Evolutionary conservation across 2,329 filamentous ascomycete genomes (phyloP), one percentile per base, ranked within the genome.

Genomic region (Ilyonectria robusta): DNA sequence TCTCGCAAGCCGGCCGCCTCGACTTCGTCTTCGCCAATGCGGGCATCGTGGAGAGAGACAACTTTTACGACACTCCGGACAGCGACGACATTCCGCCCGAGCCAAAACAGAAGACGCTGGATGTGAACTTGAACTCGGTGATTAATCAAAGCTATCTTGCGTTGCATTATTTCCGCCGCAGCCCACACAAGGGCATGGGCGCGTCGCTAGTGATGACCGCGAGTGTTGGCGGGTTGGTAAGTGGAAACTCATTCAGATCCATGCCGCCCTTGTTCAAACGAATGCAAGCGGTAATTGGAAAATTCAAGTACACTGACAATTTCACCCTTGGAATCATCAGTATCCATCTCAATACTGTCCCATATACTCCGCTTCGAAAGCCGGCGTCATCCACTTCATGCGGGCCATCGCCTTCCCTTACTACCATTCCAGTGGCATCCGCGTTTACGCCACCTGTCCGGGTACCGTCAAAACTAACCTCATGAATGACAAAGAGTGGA

Each of bases 111-210:
- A 61, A 73, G n/a, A 74, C 64, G 26, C 68, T 80, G 50, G 75
- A 79, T 56, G 71, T 79, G 59, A 77, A 82, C 65, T 68, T 82
- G 17, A 82, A 81, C 42, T 77, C 78, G 0, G 79, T 81, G 6
- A 69, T 82, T 8, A 78, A 78, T 23, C 81, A 81, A 15, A 76
- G 75, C 7, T 81, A 83, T 64, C 78, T 84, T 4, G 82, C 82
- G 3, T 72, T 80, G 51, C 81, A 84, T 67, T 84, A 84, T 67
- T 83, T 84, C 69, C 74, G 78, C 29, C 62, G 74, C 17, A 76
- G 70, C 37, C 64, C 70, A 15, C 59, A 71, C 33, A 62, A 68
- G 31, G 70, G 66, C 21, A 59, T 69, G 56, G 71, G 73, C 21
- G 67, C 65, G 9, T 65, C 73, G n/a, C 69, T 79, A 15, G 68